Percentiles rank a stretch among this genome's conserved stretches.
phyloP scores from a whole-genome alignment of 352 stramenopile species.

The Globisporangium canariense region DNA sequence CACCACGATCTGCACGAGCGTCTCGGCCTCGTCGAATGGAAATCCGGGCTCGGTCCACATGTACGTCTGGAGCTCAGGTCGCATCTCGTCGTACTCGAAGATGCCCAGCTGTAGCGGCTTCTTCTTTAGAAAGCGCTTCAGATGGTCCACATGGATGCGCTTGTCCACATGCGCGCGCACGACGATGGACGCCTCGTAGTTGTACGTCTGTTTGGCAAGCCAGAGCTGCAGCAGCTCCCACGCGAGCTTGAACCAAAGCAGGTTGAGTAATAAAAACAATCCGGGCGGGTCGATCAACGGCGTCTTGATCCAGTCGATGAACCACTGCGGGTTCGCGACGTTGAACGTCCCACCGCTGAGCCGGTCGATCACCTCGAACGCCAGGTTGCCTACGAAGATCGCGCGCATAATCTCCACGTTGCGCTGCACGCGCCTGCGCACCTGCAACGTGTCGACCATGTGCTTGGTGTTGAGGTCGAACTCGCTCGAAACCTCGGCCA shows the following conservation, averaged over 20 bases:
- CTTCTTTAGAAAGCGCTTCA: conserved; percentile 41
- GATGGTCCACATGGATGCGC: conserved; percentile 42
- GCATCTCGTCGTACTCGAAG: conserved; percentile 39
- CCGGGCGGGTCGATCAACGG: conserved; percentile 53
- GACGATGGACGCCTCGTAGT: conserved; percentile 85
- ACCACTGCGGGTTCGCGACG: conserved; percentile 86
- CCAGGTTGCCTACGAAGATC: conserved; percentile 91
- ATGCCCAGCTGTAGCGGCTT: conserved; percentile 28
- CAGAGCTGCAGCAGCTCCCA: conserved; percentile 57
- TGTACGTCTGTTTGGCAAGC: conserved; percentile 37
- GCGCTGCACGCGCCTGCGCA: conserved; percentile 47
- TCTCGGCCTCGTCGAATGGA: conserved; percentile 78
- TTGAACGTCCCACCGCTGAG: conserved; percentile 91
- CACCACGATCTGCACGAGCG: conserved; percentile 79
- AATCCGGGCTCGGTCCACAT: conserved; percentile 83
- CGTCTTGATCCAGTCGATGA: conserved; percentile 70
- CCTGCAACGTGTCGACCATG: conserved; percentile 72
- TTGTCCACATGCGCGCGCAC: conserved; percentile 81
- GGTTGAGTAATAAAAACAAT: conserved; percentile 82
- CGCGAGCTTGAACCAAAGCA: conserved; percentile 60
- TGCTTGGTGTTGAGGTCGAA: conserved; percentile 89
- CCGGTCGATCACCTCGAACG: conserved; percentile 94
- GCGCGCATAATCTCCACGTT: conserved; percentile 89
- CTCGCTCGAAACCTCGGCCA: conserved; percentile 83
- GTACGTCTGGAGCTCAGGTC: conserved; percentile 68